These are phyloP conservation scores for Gypsophila paniculata DNA, from an alignment of 179 eudicot species.

Conservation along the genomic window DNA sequence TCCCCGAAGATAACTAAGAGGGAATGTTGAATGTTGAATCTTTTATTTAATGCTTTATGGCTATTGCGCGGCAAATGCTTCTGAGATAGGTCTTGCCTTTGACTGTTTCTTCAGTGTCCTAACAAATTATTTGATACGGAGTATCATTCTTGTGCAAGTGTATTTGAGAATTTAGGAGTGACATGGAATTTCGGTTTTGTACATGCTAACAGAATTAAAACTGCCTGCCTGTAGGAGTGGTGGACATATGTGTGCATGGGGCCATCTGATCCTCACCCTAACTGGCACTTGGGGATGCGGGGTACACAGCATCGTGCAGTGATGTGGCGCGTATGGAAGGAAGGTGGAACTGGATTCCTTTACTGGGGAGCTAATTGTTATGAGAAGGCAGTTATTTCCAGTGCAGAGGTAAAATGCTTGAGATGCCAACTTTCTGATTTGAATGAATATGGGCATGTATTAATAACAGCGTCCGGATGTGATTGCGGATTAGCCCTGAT, in stretches of 20 bases:
- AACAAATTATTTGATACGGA: not conserved
- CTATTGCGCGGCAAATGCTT: not conserved
- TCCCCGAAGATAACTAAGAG: not conserved
- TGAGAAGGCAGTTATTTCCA: constrained; percentile 79
- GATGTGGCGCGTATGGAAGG: constrained; percentile 99
- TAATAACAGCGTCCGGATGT: not conserved
- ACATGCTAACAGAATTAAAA: constrained; percentile 7
- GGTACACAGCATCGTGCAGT: constrained; percentile 99
- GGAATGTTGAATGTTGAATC: too few relatives aligned
- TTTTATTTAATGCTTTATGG: not conserved
- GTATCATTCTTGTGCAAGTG: not conserved
- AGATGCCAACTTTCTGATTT: not conserved
- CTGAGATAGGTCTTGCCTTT: not conserved
- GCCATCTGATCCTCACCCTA: constrained; percentile 97
- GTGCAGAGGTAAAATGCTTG: constrained; percentile 71
- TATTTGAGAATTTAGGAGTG: not conserved
- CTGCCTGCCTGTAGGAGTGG: constrained; percentile 63
- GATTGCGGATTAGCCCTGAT: not conserved
- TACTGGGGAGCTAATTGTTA: constrained; percentile 99
- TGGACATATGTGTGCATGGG: constrained; percentile 99
- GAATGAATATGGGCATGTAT: constrained; percentile 5
- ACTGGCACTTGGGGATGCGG: constrained; percentile 99
- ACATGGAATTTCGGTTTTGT: constrained; percentile 5
- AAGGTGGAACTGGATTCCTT: constrained; percentile 93
- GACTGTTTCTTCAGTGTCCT: constrained; percentile 4